Conservation (phyloP, 2,329 filamentous ascomycete species). For the Akanthomyces lecanii region DNA sequence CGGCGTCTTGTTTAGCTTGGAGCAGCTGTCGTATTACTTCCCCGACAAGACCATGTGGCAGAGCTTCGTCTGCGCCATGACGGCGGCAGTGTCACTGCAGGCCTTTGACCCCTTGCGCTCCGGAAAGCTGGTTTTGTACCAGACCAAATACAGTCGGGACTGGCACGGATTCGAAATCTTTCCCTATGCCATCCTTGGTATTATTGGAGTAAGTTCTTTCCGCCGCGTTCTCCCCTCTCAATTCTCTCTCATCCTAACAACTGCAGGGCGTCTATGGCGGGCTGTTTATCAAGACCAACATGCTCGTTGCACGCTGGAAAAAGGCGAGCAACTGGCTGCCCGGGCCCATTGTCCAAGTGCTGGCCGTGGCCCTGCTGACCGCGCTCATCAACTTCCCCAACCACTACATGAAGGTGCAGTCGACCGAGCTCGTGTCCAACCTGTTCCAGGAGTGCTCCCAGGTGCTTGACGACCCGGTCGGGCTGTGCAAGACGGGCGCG, state of each 20-base stretch:
- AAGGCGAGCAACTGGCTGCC: constrained; percentile 62
- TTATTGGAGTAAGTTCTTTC: constrained; percentile 59
- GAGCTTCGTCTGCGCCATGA: constrained; percentile 98
- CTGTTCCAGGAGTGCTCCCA: constrained; percentile 88
- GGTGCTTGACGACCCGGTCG: constrained; percentile 78
- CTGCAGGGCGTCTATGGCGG: constrained; percentile 80
- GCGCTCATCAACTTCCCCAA: constrained; percentile 93
- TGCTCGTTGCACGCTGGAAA: constrained; percentile 78
- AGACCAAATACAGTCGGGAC: constrained; percentile 84
- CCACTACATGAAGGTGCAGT: constrained; percentile 90
- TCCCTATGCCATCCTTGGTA: constrained; percentile 80
- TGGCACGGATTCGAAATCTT: constrained; percentile 95
- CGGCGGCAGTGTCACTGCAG: constrained; percentile 90
- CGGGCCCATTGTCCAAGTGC: constrained; percentile 73
- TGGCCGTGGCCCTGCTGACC: constrained; percentile 73
- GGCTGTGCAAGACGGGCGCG: constrained; percentile 82
- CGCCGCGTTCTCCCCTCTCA: background rate
- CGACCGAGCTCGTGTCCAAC: constrained; percentile 84
- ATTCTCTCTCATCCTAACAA: constrained; percentile 17
- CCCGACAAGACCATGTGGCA: constrained; percentile 99
- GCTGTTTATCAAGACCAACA: constrained; percentile 91
- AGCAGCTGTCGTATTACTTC: constrained; percentile 96
- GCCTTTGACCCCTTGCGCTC: constrained; percentile 92
- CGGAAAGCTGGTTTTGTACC: constrained; percentile 91
- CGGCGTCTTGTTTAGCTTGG: constrained; percentile 91